phyloP scores from a whole-genome alignment of 257 asterid species.

The Nicotiana attenuata region DNA sequence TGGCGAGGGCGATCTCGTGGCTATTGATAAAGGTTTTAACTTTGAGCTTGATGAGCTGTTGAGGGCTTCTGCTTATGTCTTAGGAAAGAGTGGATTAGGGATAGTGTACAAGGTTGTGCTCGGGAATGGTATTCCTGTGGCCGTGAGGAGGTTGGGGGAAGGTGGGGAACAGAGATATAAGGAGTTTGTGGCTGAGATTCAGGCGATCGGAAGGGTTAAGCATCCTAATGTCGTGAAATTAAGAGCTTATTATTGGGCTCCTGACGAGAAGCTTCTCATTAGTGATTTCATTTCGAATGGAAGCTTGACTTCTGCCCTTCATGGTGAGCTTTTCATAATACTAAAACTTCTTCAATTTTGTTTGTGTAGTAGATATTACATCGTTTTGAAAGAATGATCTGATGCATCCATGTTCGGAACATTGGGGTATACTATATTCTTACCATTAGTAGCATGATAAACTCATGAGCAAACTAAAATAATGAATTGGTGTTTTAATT shows the following conservation, averaged over 20 bases:
- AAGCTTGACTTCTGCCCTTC: constrained; percentile 79
- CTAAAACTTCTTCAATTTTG: background rate
- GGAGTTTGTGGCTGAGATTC: constrained; percentile 85
- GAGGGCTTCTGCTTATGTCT: constrained; percentile 95
- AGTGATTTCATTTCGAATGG: constrained; percentile 91
- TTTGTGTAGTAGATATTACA: background rate
- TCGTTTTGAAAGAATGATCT: background rate
- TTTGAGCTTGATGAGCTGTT: constrained; percentile 82
- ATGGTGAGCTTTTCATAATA: constrained; percentile 40
- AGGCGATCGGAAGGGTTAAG: constrained; percentile 82
- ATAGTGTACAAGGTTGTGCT: constrained; percentile 95
- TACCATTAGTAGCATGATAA: background rate
- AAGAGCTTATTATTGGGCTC: constrained; percentile 96
- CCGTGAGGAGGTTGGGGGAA: constrained; percentile 89
- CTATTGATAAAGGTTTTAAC: constrained; percentile 85
- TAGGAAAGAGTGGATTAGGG: constrained; percentile 96
- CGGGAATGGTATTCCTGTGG: constrained; percentile 88
- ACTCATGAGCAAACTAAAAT: background rate
- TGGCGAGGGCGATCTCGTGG: constrained; percentile 86
- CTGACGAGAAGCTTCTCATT: constrained; percentile 93
- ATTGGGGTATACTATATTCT: background rate
- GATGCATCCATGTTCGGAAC: background rate
- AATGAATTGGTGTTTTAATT: background rate
- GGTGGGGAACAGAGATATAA: constrained; percentile 91
- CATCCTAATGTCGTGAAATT: constrained; percentile 85